These are phyloP conservation scores for Penicillium sp. DNA, from an alignment of 2,329 filamentous ascomycete genomes.

Conservation along the genomic window DNA sequence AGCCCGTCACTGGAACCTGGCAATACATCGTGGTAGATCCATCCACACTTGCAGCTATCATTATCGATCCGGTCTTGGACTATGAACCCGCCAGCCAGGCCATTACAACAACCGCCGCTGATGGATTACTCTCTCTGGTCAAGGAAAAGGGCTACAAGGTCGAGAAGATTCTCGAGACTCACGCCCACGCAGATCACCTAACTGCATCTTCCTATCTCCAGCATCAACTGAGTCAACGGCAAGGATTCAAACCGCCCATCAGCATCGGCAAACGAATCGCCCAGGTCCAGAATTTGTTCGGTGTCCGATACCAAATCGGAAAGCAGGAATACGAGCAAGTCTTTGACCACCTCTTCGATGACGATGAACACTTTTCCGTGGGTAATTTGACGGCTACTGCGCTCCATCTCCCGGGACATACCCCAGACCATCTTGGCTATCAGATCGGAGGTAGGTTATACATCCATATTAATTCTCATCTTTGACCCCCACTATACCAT, in stretches of 20 bases:
- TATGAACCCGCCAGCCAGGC: slow-evolving; percentile 52
- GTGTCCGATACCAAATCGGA: slow-evolving; percentile 54
- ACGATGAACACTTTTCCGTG: slow-evolving; percentile 60
- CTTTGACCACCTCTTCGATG: slow-evolving; percentile 61
- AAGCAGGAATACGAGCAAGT: slow-evolving; percentile 49
- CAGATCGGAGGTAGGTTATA: slow-evolving; percentile 51
- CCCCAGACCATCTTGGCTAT: slow-evolving; percentile 67
- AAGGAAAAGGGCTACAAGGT: slow-evolving; percentile 53
- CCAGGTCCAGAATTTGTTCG: slow-evolving; percentile 59
- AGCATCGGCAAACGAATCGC: slow-evolving; percentile 63
- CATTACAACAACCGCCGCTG: slow-evolving; percentile 58
- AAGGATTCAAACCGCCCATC: slow-evolving; percentile 50
- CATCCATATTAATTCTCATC: too few species aligned
- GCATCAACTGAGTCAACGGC: slow-evolving; percentile 40
- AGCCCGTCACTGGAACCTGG: slow-evolving; percentile 58
- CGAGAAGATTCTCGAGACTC: slow-evolving; percentile 63
- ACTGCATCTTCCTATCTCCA: slow-evolving; percentile 65
- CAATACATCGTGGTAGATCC: slow-evolving; percentile 66
- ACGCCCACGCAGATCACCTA: slow-evolving; percentile 58
- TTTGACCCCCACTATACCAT: too few species aligned
- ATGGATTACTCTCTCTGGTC: slow-evolving; percentile 54
- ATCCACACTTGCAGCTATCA: slow-evolving; percentile 51
- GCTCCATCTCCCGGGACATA: slow-evolving; percentile 66
- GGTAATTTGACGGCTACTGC: slow-evolving; percentile 54
- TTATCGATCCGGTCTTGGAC: slow-evolving; percentile 67